These are phyloP conservation scores for Ceratobasidium papillatum DNA, from an alignment of 1,284 basidiomycete genomes.

Conservation along the genomic window DNA sequence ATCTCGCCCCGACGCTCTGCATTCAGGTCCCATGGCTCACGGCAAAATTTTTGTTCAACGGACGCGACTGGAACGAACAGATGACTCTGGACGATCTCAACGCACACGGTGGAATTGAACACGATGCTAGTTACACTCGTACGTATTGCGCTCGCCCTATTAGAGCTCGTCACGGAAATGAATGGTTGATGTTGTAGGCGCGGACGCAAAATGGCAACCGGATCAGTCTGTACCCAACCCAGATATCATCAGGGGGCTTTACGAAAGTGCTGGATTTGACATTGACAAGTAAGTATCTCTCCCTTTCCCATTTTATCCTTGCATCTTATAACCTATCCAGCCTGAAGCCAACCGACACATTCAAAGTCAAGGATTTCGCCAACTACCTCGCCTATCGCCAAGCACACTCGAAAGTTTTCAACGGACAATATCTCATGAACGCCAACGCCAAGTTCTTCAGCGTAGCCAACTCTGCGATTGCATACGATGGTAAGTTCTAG, in stretches of 20 bases:
- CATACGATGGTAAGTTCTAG: constrained; percentile 16
- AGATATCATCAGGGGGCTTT: constrained; percentile 22
- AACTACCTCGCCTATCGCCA: constrained; percentile 34
- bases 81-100: constrained; percentile 41
- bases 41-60: constrained; percentile 36
- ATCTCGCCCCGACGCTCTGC: constrained; percentile 42
- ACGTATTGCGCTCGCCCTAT: neutral
- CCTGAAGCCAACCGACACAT: constrained; percentile 22
- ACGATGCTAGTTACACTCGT: constrained; percentile 42
- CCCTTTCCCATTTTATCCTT: neutral
- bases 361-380: constrained; percentile 23
- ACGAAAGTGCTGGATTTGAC: constrained; percentile 22
- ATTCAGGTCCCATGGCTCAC: constrained; percentile 38
- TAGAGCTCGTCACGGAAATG: neutral
- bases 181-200: neutral
- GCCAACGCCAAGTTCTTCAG: constrained; percentile 18
- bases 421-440: constrained; percentile 29
- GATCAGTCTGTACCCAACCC: constrained; percentile 18
- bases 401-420: constrained; percentile 37
- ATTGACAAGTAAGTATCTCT: constrained; percentile 21
- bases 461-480: constrained; percentile 23
- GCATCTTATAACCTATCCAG: neutral
- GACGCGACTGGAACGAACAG: constrained; percentile 30
- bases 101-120: constrained; percentile 42
- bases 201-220: constrained; percentile 35